phyloP scores from a whole-genome alignment of 2,329 filamentous ascomycete species.

The Colletotrichum echinochloae region DNA sequence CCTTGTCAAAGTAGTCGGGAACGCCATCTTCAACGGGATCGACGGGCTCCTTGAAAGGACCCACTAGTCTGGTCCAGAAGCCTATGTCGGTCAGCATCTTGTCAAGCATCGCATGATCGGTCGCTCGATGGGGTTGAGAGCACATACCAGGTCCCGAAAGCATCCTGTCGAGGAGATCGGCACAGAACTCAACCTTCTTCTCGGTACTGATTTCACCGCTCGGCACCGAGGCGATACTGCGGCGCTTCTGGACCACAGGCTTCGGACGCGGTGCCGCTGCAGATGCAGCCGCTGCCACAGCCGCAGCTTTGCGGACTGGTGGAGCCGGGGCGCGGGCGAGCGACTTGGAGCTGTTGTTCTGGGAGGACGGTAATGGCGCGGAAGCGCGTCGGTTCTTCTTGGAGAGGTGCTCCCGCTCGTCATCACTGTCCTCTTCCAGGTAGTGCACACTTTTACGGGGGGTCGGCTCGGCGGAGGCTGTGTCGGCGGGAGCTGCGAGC shows the following conservation, averaged over 20 bases:
- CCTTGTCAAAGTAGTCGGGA: constrained; percentile 71
- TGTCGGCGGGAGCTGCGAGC: constrained; percentile 37
- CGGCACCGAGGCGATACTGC: constrained; percentile 47
- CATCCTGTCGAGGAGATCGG: constrained; percentile 70
- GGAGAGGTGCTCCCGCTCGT: constrained; percentile 48
- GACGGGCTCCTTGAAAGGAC: constrained; percentile 71
- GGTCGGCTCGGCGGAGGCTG: constrained; percentile 42
- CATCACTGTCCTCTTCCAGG: constrained; percentile 58
- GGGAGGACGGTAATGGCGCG: constrained; percentile 46
- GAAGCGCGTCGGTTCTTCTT: constrained; percentile 60
- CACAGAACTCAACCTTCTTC: constrained; percentile 67
- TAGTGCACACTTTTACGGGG: constrained; percentile 63
- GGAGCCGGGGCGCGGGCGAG: constrained; percentile 34
- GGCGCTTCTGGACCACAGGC: constrained; percentile 49
- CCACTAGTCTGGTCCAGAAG: constrained; percentile 75
- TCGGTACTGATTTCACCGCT: constrained; percentile 38
- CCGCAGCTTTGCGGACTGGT: constrained; percentile 46
- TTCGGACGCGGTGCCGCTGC: constrained; percentile 49
- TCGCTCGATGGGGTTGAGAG: neutral
- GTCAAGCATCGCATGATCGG: constrained; percentile 2
- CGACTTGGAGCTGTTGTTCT: constrained; percentile 18
- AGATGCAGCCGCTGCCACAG: constrained; percentile 30
- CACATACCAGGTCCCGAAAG: constrained; percentile 68
- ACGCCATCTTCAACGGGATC: constrained; percentile 68
- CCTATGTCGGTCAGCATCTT: constrained; percentile 53